phyloP scores from a whole-genome alignment of 73 alveolate species.

The Tetrahymena borealis region DNA sequence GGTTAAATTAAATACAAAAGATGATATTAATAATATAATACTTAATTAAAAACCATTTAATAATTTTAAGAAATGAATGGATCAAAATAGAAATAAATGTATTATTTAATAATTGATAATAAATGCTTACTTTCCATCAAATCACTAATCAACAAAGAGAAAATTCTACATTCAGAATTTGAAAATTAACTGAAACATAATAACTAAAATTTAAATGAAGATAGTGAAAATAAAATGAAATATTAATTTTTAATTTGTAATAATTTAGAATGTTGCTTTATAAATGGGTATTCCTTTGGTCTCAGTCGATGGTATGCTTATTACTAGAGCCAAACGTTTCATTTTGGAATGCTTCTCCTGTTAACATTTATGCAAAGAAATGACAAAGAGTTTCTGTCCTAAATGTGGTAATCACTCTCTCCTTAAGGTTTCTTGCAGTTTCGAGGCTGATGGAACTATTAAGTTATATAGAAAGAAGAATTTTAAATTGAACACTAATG shows the following conservation, averaged over 20 bases:
- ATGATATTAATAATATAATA: no score
- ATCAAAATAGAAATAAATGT: no score
- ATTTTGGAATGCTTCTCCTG: slow-evolving; percentile 28
- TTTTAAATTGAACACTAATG: slow-evolving; percentile 18
- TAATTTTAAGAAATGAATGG: no score
- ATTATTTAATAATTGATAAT: no score
- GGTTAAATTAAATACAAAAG: no score
- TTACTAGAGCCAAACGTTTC: slow-evolving; percentile 31
- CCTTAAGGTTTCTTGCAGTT: slow-evolving; percentile 26
- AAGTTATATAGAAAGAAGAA: slow-evolving; percentile 28
- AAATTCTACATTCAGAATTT: no score
- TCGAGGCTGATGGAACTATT: slow-evolving; percentile 33
- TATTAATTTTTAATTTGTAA: neutral
- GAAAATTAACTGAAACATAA: no score
- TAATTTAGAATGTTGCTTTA: slow-evolving; percentile 16
- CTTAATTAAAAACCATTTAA: no score
- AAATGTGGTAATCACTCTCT: slow-evolving; percentile 20
- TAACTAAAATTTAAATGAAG: no score
- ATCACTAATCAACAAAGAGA: no score
- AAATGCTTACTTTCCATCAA: no score
- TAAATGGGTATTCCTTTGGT: slow-evolving; percentile 38
- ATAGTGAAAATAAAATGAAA: no score
- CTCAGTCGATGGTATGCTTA: slow-evolving; percentile 21
- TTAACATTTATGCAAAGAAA: slow-evolving; percentile 15
- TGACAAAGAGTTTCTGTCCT: slow-evolving; percentile 20